A percentile compares a stretch with the other conserved stretches of the same genome.
These are phyloP conservation scores for Chalciporus pseudorubinellus DNA, from an alignment of 768 basidiomycete genomes.

Conservation along the genomic window DNA sequence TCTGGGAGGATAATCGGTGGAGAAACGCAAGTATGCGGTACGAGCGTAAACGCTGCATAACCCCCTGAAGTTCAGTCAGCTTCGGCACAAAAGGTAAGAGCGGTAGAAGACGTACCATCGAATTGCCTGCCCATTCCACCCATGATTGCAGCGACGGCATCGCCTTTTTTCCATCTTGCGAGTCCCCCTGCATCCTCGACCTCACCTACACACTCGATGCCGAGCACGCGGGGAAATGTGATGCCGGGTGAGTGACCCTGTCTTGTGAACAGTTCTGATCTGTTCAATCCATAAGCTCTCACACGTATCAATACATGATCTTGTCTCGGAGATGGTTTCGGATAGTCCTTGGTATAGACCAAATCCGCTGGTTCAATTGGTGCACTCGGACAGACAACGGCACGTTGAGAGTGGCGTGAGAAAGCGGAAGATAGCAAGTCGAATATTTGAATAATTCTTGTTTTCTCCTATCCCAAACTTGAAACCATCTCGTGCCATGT, in stretches of 20 bases:
- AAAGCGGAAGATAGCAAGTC: neutral
- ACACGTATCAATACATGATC: no score
- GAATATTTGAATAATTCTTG: no score
- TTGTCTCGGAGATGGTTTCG: no score
- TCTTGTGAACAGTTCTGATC: no score
- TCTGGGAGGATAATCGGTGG: constrained; percentile 7
- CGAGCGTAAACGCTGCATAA: constrained; percentile 25
- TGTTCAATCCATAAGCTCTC: no score
- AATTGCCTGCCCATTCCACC: no score
- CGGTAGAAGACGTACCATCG: no score
- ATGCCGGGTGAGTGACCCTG: constrained; percentile 18
- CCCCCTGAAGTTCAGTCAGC: no score
- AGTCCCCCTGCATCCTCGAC: constrained; percentile 25
- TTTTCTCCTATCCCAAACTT: neutral
- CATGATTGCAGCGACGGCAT: neutral
- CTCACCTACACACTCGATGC: constrained; percentile 28
- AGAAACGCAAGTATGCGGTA: constrained; percentile 24
- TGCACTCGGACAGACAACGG: neutral
- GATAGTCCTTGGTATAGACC: no score
- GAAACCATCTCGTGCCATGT: constrained; percentile 29
- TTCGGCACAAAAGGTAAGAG: no score
- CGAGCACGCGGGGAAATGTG: constrained; percentile 20
- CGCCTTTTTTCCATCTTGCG: constrained; percentile 23
- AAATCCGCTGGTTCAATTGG: no score
- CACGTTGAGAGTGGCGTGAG: constrained; percentile 26